Conservation (phyloP, 176 grass and related monocot genomes). For the Cenchrus purpureus region DNA sequence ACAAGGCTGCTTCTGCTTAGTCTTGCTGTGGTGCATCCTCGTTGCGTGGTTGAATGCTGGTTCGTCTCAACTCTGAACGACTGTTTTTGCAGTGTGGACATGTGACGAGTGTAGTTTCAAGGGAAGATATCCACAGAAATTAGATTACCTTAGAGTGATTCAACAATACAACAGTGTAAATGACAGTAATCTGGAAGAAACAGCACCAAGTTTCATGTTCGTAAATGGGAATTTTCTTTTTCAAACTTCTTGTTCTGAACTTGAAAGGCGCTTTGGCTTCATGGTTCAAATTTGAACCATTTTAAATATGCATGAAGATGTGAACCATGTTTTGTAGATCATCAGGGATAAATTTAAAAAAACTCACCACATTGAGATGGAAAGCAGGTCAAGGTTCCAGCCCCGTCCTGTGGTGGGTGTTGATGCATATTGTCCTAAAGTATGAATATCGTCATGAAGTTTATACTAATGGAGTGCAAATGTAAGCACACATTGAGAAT, state of each 20-base stretch:
- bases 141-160: not conserved
- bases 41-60: not conserved
- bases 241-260: not conserved
- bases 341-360: not conserved
- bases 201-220: not conserved
- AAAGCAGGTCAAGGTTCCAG: too few species aligned
- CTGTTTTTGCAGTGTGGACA: not conserved
- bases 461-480: too few species aligned
- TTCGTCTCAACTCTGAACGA: not conserved
- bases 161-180: not conserved
- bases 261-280: not conserved
- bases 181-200: not conserved
- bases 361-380: not conserved
- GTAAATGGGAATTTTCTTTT: not conserved
- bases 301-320: not conserved
- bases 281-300: not conserved
- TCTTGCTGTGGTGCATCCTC: not conserved
- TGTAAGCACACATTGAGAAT: too few species aligned
- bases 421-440: too few species aligned
- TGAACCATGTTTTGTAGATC: not conserved
- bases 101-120: constrained; percentile 5
- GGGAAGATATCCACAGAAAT: not conserved
- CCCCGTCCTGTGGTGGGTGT: too few species aligned
- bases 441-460: too few species aligned
- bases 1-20: not conserved